Base-by-base conservation (phyloP, 306 rosid species). In the Vigna nakashimae region DNA sequence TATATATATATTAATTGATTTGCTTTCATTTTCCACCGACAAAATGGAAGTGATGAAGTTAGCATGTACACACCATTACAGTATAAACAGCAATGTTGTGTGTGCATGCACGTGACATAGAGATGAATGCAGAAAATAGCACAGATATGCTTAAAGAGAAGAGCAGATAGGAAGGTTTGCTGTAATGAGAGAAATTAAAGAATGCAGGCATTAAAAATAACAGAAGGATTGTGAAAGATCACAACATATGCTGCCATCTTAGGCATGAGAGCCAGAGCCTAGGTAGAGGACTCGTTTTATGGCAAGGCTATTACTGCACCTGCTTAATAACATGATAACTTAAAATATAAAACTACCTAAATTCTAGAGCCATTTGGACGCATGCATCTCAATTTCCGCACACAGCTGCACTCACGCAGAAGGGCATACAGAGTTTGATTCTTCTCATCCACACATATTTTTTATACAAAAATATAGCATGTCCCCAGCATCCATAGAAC, bases 361-460 rank as follows among this genome's bases (percentile, higher is more conserved):
- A 66, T 49, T 78, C 80, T 18, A 51, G 83, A 58, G 86, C 67
- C 79, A 82, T 52, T 38, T 82, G 62, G 16, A 71, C 77, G 80
- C 86, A 74, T 83, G 83, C 84, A 74, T 78, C 76, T 69, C 28
- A 79, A 58, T 78, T 68, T 45, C 24, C 28, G 28, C 28, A 26
- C 28, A 26, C 28, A 26, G 28, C 28, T 65, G 65, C 79, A 56
- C 70, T 48, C 64, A 64, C 20, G n/a, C 58, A n/a, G 55, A 40
- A 40, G 13, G 14, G 46, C 50, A 73, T 59, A 71, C 59, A 73
- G 43, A 20, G 53, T 5, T 66, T 43, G 13, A 80, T 59, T 77
- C 85, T 77, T 88, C 88, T 75, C 36, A 18, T 88, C 83, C 79
- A 81, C 82, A 76, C 82, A 80, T 84, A 78, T 17, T 18, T 65